Base-by-base conservation (phyloP, 345 rosid genomes). In the Gossypium anomalum region DNA sequence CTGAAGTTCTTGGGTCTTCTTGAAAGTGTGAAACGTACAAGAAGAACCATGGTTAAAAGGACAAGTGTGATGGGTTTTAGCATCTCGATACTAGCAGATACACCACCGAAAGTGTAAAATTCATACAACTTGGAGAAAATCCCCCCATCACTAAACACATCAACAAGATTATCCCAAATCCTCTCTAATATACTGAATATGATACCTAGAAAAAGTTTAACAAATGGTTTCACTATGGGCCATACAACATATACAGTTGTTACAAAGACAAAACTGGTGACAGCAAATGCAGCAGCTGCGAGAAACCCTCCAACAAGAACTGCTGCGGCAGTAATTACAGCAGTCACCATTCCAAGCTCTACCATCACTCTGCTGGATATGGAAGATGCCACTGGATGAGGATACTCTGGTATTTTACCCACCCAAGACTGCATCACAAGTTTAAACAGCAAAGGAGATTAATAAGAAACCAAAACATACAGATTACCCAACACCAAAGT, bases 341-440 rank as follows among this genome's bases (percentile, higher is more conserved):
- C 96, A 27, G 97, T 86, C 75, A 93, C 85, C 97, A 92, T 86
- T 70, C 97, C 98, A 71, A 93, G 85, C 89, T 93, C 98, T 73
- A 90, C 97, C 92, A 92, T 89, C 87, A 92, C 82, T 85, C 98
- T 89, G 83, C 98, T 89, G 63, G 98, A 93, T 81, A 93, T 93
- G 58, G 97, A 92, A 76, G 96, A 93, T 29, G 97, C 98, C 16
- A 90, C 87, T 7, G 96, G 96, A 83, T 90, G 87, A 67, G 97
- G 96, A 52, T 82, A 88, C 78, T 90, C 94, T 11, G 90, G 85
- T 70, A 89, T 76, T 79, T 83, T 90, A 75, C 89, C 97, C 76
- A 90, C 93, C 83, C 85, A 89, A 45, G 92, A 89, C 98, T 93
- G 87, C 86, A 86, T 74, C 49, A 76, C 57, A 70, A 68, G 49